A percentile compares a stretch with the other conserved stretches of the same genome.
Conservation (phyloP, 345 rosid genomes). For the Linum usitatissimum region DNA sequence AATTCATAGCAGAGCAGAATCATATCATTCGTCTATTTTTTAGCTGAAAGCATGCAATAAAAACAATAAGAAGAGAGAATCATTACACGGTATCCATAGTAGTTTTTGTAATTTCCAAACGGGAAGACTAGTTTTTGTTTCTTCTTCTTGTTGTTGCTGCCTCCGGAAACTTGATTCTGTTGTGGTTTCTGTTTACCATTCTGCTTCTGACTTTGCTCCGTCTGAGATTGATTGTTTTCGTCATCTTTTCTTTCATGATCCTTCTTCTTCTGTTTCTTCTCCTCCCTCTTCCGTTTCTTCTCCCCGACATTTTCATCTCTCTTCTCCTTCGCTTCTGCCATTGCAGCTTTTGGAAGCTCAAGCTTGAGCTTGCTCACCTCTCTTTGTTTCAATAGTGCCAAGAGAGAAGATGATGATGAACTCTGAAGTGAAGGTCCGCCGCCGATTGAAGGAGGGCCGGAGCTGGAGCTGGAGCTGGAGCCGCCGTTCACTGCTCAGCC, state of each 20-base stretch:
- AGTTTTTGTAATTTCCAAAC: constrained; percentile 69
- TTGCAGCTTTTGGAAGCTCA: not conserved
- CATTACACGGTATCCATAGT: constrained; percentile 84
- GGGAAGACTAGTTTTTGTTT: constrained; percentile 45
- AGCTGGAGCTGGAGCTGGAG: no score
- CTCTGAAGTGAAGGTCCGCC: no score
- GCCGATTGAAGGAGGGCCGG: no score
- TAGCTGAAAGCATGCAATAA: not conserved
- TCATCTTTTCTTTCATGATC: not conserved
- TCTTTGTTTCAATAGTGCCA: no score
- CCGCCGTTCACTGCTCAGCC: no score
- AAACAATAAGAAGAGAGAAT: not conserved
- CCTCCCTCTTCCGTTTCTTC: constrained; percentile 11
- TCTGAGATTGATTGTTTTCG: not conserved
- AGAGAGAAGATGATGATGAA: no score
- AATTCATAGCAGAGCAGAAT: not conserved
- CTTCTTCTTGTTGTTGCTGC: constrained; percentile 32
- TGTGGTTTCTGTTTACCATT: not conserved
- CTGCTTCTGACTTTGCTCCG: constrained; percentile 1
- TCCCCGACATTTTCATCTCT: not conserved
- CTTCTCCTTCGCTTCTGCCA: not conserved
- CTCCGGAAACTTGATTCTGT: constrained; percentile 8
- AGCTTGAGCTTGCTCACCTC: no score
- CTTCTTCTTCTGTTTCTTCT: not conserved
- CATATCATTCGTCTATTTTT: not conserved